Conservation (phyloP, 129 eudicot species). For the Tanacetum coccineum region DNA sequence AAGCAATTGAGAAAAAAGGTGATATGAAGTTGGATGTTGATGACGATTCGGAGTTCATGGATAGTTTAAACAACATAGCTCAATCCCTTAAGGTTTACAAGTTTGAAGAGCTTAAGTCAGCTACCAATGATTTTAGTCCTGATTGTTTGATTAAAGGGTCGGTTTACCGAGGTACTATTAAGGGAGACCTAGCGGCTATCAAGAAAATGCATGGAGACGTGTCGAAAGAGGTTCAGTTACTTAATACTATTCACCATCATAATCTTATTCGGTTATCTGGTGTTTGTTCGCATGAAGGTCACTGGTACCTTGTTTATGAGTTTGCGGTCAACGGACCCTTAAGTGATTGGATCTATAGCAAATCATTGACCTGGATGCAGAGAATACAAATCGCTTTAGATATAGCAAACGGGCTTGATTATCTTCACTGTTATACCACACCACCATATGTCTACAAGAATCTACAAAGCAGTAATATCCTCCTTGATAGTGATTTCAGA, state of each 20-base stretch:
- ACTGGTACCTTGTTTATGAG: constrained; percentile 87
- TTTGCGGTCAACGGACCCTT: constrained; percentile 72
- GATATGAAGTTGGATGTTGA: constrained; percentile 43
- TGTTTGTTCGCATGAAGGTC: constrained; percentile 56
- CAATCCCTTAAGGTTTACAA: constrained; percentile 71
- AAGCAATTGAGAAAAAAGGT: constrained; percentile 45
- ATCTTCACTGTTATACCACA: constrained; percentile 72
- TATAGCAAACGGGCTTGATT: constrained; percentile 80
- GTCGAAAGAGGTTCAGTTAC: constrained; percentile 59
- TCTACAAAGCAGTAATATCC: constrained; percentile 66
- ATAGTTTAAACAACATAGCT: constrained; percentile 55
- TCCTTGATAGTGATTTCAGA: constrained; percentile 63
- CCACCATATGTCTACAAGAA: constrained; percentile 88
- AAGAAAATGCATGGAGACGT: constrained; percentile 84
- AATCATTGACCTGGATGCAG: constrained; percentile 53
- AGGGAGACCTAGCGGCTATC: constrained; percentile 73
- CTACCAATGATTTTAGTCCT: constrained; percentile 67
- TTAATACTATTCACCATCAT: constrained; percentile 72
- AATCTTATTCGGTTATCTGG: constrained; percentile 66
- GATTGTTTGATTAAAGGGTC: constrained; percentile 60
- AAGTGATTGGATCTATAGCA: constrained; percentile 57
- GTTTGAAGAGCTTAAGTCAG: constrained; percentile 51
- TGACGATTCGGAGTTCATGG: constrained; percentile 46
- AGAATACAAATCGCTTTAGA: constrained; percentile 68
- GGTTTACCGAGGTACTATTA: constrained; percentile 69